Evolutionary conservation across 202 grass and related monocot species (phyloP).

Genomic region (Panicum hallii): DNA sequence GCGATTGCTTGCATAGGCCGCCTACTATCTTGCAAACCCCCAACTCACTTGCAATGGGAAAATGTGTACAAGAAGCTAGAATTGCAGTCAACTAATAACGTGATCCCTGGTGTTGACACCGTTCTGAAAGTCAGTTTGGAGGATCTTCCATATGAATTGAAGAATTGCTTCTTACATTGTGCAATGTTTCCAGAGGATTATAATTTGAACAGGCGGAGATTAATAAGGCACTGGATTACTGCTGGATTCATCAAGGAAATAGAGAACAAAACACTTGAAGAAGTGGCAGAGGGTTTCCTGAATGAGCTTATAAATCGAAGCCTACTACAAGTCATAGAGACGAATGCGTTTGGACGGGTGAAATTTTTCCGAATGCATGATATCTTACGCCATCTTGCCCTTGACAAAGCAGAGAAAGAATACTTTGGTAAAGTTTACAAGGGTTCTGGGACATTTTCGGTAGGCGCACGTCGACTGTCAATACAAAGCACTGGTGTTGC

Average conservation of each 20-base stretch:
- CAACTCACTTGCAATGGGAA: slow-evolving; percentile 26
- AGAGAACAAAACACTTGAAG: slow-evolving; percentile 42
- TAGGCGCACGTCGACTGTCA: not conserved
- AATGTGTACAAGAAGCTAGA: slow-evolving; percentile 18
- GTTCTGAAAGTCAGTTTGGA: slow-evolving; percentile 48
- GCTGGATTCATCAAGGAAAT: slow-evolving; percentile 37
- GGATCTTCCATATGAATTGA: slow-evolving; percentile 45
- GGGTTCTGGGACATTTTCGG: not conserved
- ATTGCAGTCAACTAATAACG: not conserved
- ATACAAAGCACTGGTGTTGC: not conserved
- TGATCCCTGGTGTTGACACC: not conserved
- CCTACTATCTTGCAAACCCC: slow-evolving; percentile 2
- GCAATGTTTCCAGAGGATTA: slow-evolving; percentile 47
- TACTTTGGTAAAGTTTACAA: slow-evolving; percentile 27
- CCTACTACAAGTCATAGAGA: slow-evolving; percentile 35
- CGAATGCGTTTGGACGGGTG: slow-evolving; percentile 34
- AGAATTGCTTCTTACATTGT: slow-evolving; percentile 60
- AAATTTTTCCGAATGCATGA: slow-evolving; percentile 42
- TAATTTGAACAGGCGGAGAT: slow-evolving; percentile 13
- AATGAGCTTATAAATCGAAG: slow-evolving; percentile 48
- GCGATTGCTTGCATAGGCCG: slow-evolving; percentile 17
- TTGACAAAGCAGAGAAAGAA: slow-evolving; percentile 29
- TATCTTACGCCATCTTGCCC: slow-evolving; percentile 30
- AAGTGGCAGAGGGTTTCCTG: slow-evolving; percentile 52
- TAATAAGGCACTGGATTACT: slow-evolving; percentile 51